Evolutionary conservation across 768 basidiomycete species (phyloP).

Genomic region (Tulasnella sp.): DNA sequence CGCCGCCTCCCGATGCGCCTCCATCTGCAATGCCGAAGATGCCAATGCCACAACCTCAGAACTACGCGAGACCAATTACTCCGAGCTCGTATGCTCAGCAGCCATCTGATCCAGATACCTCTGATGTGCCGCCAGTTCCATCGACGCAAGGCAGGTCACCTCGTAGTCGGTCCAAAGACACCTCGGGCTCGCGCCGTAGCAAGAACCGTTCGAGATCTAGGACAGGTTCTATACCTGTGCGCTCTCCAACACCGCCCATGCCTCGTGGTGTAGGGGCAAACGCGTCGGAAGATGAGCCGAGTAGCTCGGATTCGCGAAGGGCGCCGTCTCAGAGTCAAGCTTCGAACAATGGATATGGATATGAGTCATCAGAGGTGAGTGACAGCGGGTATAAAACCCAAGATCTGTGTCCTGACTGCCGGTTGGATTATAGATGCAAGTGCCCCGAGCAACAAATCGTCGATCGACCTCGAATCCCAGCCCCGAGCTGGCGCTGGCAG

Average conservation of each 20-base stretch:
- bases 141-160: background rate
- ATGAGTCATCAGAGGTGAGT: too few relatives aligned
- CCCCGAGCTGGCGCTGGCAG: too few relatives aligned
- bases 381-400: too few relatives aligned
- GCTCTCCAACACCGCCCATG: conserved; percentile 10
- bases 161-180: background rate
- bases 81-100: background rate
- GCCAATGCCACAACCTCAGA: too few relatives aligned
- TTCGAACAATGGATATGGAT: too few relatives aligned
- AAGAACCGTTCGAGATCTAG: background rate
- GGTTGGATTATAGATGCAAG: too few relatives aligned
- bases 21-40: background rate
- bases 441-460: too few relatives aligned
- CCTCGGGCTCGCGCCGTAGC: background rate
- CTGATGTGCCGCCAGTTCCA: background rate
- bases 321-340: too few relatives aligned
- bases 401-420: too few relatives aligned
- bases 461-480: too few relatives aligned
- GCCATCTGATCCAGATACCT: background rate
- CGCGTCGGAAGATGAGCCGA: too few relatives aligned
- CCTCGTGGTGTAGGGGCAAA: background rate
- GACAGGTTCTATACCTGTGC: background rate
- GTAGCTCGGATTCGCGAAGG: too few relatives aligned
- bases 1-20: background rate
- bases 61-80: background rate